Conservation (phyloP, 331 rosid genomes). For the Acacia concinna region DNA sequence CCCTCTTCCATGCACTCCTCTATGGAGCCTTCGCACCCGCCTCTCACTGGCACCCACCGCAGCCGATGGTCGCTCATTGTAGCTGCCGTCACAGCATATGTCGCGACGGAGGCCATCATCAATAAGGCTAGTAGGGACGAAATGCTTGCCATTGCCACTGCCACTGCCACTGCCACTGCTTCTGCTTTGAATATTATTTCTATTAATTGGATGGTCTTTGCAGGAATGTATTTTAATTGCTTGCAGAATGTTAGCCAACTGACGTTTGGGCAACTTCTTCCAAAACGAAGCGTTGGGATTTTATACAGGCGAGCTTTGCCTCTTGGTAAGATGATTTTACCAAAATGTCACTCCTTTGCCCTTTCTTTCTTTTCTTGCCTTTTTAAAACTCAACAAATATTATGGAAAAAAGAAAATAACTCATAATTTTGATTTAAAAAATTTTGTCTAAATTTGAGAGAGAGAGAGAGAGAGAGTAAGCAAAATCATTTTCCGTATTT, state of each 20-base stretch:
- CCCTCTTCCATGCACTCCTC: conserved; percentile 64
- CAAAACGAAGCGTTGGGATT: conserved; percentile 32
- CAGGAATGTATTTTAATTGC: background rate
- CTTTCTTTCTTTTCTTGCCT: background rate
- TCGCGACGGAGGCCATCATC: conserved; percentile 24
- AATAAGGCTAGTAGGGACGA: conserved; percentile 31
- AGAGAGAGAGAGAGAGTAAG: background rate
- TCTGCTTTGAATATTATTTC: conserved; percentile 22
- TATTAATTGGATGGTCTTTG: background rate
- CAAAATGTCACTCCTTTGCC: background rate
- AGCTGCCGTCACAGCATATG: background rate
- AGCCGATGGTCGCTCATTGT: conserved; percentile 39
- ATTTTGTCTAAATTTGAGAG: no score
- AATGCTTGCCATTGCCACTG: conserved; percentile 43
- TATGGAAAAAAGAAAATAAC: background rate
- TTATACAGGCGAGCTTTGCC: conserved; percentile 26
- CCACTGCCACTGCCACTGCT: conserved; percentile 45
- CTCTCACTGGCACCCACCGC: conserved; percentile 42
- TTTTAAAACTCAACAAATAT: background rate
- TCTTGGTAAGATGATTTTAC: conserved; percentile 16
- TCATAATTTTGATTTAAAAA: background rate
- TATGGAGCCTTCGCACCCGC: conserved; percentile 58
- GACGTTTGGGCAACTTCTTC: conserved; percentile 39
- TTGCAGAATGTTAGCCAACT: conserved; percentile 23
- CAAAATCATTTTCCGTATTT: background rate